phyloP scores from a whole-genome alignment of 164 flowering plant genomes.

The Kalanchoe fedtschenkoi region DNA sequence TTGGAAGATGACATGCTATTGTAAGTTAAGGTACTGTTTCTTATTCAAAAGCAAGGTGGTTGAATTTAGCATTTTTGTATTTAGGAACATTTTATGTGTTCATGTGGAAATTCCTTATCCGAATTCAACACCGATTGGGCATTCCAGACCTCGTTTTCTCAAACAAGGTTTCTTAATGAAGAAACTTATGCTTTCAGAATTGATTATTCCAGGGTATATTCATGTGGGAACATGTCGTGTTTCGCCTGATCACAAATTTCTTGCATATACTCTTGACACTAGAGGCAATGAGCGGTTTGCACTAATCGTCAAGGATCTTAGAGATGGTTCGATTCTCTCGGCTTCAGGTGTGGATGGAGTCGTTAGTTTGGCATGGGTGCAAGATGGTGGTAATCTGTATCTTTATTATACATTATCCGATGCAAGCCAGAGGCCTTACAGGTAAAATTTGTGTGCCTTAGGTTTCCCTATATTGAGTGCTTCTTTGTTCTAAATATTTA shows the following conservation, averaged over 20 bases:
- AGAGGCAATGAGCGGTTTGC: constrained; percentile 58
- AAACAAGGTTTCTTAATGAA: neutral
- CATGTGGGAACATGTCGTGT: constrained; percentile 80
- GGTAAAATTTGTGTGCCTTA: too few species aligned
- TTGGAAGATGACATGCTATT: neutral
- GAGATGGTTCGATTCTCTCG: constrained; percentile 28
- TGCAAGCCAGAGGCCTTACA: constrained; percentile 70
- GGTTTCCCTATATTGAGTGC: too few species aligned
- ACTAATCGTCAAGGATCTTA: constrained; percentile 70
- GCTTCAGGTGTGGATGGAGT: constrained; percentile 42
- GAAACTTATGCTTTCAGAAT: neutral
- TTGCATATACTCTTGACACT: constrained; percentile 80
- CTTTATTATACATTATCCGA: constrained; percentile 67
- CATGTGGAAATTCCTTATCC: neutral
- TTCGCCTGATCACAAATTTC: constrained; percentile 83
- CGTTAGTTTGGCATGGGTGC: constrained; percentile 92
- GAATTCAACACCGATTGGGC: neutral
- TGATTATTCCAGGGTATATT: constrained; percentile 66
- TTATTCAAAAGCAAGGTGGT: neutral
- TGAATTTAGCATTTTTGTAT: neutral
- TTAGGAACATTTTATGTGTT: neutral
- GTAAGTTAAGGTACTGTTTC: neutral
- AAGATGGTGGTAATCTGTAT: constrained; percentile 48
- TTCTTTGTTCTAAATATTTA: too few species aligned
- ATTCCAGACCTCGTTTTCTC: neutral